Evolutionary conservation across 2,329 filamentous ascomycete genomes (phyloP).

Genomic region (Fusarium sp.): DNA sequence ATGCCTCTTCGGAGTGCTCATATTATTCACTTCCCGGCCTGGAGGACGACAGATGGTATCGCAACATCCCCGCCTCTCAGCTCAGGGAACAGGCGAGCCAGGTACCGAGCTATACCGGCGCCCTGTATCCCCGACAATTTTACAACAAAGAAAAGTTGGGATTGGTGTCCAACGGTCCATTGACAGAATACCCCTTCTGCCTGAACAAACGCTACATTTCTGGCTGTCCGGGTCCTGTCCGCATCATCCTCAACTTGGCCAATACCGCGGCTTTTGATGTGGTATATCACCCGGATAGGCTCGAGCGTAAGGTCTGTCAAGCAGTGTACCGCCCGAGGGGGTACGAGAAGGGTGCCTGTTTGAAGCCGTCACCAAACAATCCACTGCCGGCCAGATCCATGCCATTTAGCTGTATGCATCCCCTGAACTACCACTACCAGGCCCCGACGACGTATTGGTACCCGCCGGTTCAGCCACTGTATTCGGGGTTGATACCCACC

Average conservation of each 20-base stretch:
- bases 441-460: neutral
- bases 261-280: neutral
- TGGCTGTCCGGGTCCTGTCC: conserved; percentile 16
- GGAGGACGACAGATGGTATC: conserved; percentile 1
- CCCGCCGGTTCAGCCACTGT: neutral
- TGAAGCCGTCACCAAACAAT: neutral
- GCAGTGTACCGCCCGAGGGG: conserved; percentile 22
- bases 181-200: conserved; percentile 20
- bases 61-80: conserved; percentile 15
- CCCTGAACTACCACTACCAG: neutral
- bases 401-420: neutral
- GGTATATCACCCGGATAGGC: neutral
- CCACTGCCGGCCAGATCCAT: neutral
- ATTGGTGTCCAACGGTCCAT: neutral
- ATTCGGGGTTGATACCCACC: neutral
- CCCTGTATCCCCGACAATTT: conserved; percentile 5
- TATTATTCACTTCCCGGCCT: conserved; percentile 17
- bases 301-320: neutral
- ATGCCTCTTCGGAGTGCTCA: conserved; percentile 15
- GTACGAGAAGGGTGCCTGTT: conserved; percentile 2
- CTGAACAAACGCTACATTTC: conserved; percentile 6
- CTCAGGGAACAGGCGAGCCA: conserved; percentile 13
- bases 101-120: neutral
- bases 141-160: conserved; percentile 7
- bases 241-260: conserved; percentile 7